A percentile compares a stretch with the other conserved stretches of the same genome.
These are phyloP conservation scores for Globisporangium alternatum DNA, from an alignment of 352 stramenopile species.

Conservation along the genomic window DNA sequence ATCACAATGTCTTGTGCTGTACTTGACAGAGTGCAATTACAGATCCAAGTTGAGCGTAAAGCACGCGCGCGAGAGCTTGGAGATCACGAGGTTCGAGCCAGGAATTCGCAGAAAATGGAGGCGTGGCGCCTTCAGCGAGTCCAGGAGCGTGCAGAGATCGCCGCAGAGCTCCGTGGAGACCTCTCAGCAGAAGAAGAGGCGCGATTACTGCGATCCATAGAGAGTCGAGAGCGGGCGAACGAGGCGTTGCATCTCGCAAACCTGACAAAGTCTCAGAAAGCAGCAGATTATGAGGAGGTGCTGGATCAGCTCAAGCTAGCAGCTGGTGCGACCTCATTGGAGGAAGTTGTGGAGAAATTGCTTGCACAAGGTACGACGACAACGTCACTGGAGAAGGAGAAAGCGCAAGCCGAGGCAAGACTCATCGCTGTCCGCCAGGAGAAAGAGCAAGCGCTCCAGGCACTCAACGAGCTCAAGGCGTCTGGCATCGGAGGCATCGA, in stretches of 20 bases:
- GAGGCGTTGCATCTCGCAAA: conserved; percentile 64
- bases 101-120: conserved; percentile 85
- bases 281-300: conserved; percentile 65
- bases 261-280: conserved; percentile 62
- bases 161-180: conserved; percentile 69
- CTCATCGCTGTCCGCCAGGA: conserved; percentile 51
- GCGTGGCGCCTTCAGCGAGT: conserved; percentile 64
- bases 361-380: conserved; percentile 50
- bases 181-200: conserved; percentile 65
- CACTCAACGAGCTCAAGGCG: conserved; percentile 78
- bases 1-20: neutral
- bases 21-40: conserved; percentile 45
- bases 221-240: conserved; percentile 63
- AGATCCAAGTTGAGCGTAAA: conserved; percentile 69
- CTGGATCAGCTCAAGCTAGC: conserved; percentile 64
- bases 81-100: conserved; percentile 72
- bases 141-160: conserved; percentile 74
- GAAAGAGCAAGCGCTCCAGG: conserved; percentile 56
- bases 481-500: conserved; percentile 74
- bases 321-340: conserved; percentile 47
- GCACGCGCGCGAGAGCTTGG: conserved; percentile 58
- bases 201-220: conserved; percentile 50
- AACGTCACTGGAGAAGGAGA: conserved; percentile 74
- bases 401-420: conserved; percentile 53
- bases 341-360: conserved; percentile 75